Conservation (phyloP, 1,284 basidiomycete species). For the Meripilus lineatus region DNA sequence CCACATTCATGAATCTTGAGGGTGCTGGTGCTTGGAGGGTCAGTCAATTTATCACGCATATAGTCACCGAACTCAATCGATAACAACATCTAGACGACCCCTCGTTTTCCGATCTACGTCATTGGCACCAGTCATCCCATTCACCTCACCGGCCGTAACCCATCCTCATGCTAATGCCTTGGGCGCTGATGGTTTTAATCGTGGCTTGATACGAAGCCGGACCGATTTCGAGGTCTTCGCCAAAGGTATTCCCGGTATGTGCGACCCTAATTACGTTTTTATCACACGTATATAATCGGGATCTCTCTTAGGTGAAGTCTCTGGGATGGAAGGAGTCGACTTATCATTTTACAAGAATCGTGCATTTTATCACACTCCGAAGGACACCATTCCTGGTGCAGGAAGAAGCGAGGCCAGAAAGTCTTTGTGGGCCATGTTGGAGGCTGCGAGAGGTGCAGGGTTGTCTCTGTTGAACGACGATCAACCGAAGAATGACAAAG, state of each 20-base stretch:
- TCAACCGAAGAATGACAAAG: constrained; percentile 26
- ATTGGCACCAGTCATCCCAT: constrained; percentile 44
- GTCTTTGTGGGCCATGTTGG: constrained; percentile 72
- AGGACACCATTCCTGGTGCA: constrained; percentile 55
- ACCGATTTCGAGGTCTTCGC: constrained; percentile 66
- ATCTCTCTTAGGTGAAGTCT: constrained; percentile 14
- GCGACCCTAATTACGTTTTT: not conserved
- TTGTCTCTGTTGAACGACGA: constrained; percentile 43
- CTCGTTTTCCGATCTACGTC: constrained; percentile 62
- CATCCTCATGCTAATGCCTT: constrained; percentile 67
- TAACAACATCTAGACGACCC: constrained; percentile 45
- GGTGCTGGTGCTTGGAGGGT: constrained; percentile 75
- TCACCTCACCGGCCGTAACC: constrained; percentile 35
- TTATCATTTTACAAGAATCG: constrained; percentile 68
- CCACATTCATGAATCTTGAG: constrained; percentile 73
- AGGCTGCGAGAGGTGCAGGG: constrained; percentile 51
- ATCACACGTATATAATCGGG: not conserved
- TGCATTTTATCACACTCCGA: constrained; percentile 65
- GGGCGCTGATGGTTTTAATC: constrained; percentile 57
- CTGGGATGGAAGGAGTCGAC: constrained; percentile 60
- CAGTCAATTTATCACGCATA: constrained; percentile 17
- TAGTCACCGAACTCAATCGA: constrained; percentile 1
- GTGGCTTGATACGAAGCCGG: constrained; percentile 52
- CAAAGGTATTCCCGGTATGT: constrained; percentile 15
- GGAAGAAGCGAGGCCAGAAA: constrained; percentile 38